Percentiles rank a stretch among this genome's conserved stretches.
Conservation (phyloP, 768 basidiomycete species). For the Kwoniella sp. region DNA sequence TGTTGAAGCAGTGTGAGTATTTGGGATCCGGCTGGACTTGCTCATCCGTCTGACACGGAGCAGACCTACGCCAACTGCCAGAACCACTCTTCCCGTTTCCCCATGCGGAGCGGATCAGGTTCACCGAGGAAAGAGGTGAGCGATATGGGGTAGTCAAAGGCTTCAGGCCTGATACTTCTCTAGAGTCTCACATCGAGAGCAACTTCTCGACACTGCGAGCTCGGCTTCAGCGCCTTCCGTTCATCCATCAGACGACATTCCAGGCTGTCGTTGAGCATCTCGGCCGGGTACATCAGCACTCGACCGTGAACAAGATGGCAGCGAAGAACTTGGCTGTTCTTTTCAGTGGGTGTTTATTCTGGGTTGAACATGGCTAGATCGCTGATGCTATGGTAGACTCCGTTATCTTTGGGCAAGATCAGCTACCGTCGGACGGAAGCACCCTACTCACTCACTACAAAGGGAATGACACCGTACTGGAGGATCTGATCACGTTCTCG, state of each 20-base stretch:
- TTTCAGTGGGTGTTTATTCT: constrained; percentile 56
- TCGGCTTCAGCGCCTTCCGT: constrained; percentile 76
- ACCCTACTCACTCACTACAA: constrained; percentile 71
- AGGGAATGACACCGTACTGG: constrained; percentile 73
- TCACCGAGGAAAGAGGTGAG: constrained; percentile 70
- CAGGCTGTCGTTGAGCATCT: constrained; percentile 79
- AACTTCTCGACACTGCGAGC: constrained; percentile 74
- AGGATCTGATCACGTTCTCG: constrained; percentile 73
- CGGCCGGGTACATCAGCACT: constrained; percentile 61
- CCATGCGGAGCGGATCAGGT: constrained; percentile 72
- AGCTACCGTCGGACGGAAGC: constrained; percentile 72
- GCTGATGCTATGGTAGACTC: constrained; percentile 43
- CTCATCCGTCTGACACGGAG: neutral
- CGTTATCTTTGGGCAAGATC: constrained; percentile 88
- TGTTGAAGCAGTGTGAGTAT: constrained; percentile 61
- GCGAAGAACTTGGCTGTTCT: constrained; percentile 83
- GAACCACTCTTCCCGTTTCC: constrained; percentile 83
- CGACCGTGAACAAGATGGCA: constrained; percentile 87
- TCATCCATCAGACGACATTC: constrained; percentile 78
- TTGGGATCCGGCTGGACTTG: neutral
- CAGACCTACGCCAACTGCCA: constrained; percentile 73
- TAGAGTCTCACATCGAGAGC: constrained; percentile 68
- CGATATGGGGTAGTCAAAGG: neutral
- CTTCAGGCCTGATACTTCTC: neutral
- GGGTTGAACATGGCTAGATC: neutral